Evolutionary conservation across 352 stramenopile genomes (phyloP).

Genomic region (Phytopythium delawarense): DNA sequence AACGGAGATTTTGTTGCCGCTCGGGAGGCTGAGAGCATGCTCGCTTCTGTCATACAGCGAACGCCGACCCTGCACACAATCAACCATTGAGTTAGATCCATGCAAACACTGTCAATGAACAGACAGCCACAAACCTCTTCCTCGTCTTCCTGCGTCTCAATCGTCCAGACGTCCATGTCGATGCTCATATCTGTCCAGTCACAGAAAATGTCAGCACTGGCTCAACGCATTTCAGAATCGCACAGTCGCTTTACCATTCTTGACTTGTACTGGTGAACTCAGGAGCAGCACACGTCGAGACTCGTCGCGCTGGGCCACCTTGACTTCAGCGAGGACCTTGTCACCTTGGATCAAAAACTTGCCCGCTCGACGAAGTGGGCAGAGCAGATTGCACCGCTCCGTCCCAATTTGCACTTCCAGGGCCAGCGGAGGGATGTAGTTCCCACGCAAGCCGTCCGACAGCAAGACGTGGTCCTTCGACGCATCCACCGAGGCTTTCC

Average conservation of each 20-base stretch:
- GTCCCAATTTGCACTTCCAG: constrained; percentile 80
- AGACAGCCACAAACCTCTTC: constrained; percentile 34
- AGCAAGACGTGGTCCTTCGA: constrained; percentile 67
- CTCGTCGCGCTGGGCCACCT: constrained; percentile 84
- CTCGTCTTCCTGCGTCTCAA: constrained; percentile 36
- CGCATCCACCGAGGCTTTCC: constrained; percentile 23
- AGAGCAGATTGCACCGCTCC: constrained; percentile 70
- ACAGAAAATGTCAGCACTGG: constrained; percentile 8
- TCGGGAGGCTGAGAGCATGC: constrained; percentile 27
- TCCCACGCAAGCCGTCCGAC: constrained; percentile 68
- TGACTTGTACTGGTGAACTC: constrained; percentile 85
- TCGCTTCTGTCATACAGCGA: constrained; percentile 25
- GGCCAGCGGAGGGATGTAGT: constrained; percentile 81
- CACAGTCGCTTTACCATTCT: constrained; percentile 53
- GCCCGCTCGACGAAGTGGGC: constrained; percentile 72
- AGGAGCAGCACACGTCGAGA: constrained; percentile 78
- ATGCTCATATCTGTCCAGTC: constrained; percentile 51
- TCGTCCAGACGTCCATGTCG: constrained; percentile 82
- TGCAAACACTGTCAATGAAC: background rate
- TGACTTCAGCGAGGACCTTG: constrained; percentile 82
- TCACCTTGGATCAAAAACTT: constrained; percentile 89
- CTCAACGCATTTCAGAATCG: background rate
- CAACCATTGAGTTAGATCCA: background rate
- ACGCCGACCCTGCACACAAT: background rate
- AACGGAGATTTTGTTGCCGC: constrained; percentile 80